Evolutionary conservation across 1,284 basidiomycete species (phyloP), one percentile per base, ranked within the genome.

Genomic region (Puccinia coronata): DNA sequence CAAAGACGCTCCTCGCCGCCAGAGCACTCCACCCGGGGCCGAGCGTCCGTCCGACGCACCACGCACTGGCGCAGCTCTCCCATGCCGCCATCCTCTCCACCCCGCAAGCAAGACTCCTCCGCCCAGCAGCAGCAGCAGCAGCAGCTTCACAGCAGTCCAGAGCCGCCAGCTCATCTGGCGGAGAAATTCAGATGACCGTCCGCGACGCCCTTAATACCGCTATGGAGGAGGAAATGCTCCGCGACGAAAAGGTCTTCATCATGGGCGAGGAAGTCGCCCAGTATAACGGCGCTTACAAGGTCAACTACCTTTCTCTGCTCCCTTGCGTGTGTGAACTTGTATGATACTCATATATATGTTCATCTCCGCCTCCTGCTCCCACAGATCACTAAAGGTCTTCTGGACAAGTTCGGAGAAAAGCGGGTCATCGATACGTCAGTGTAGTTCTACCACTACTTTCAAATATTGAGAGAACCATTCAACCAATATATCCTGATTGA

Each of bases 221-320:
- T 51, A 96, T 99, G 94, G 97, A 99, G 89, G 97, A 99, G 88
- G 97, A 99, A 89, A 99, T 99, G 97, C 87, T 92, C 85, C 91
- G 95, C 73, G 97, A 99, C 88, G 93, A 96, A 87, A 92, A 89
- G 55, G 97, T 99, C 74, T 99, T 97, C 87, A 88, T 99, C 86
- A 88, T 99, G 85, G 97, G 97, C 84, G 97, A 99, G 88, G 97
- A 99, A 88, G 97, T 99, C 80, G 96, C 97, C 77, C 92, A 95
- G 83, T 99, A 99, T 89, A 98, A 99, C 87, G 96, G 96, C 88
- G 96, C 96, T 84, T 99, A 99, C 92, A 99, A 99, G 91, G 95
- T 94, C 28, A 51, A 14, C 59, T n/a, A n/a, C n/a, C n/a, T n/a
- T 28, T 67, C 39, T 67, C 63, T n/a, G 9, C 3, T 67, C 28